Percentiles rank a stretch among this genome's conserved stretches.
phyloP scores from a whole-genome alignment of 164 flowering plant genomes.

The Buxus sempervirens region DNA sequence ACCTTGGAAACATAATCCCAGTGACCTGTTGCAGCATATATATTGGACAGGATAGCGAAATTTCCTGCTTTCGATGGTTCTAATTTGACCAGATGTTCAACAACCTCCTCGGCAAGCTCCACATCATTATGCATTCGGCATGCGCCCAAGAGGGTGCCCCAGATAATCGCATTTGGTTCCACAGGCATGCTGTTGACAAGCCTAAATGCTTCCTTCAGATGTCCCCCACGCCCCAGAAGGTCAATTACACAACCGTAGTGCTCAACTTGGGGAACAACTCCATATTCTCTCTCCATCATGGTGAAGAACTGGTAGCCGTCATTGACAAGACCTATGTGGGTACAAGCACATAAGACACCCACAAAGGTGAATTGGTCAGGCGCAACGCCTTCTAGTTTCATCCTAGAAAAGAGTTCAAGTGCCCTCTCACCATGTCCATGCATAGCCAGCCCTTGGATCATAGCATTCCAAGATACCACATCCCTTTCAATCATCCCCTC shows the following conservation, averaged over 20 bases:
- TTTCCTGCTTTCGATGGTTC: background rate
- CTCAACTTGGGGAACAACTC: background rate
- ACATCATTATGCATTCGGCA: background rate
- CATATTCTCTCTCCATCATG: background rate
- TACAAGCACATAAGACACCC: conserved; percentile 58
- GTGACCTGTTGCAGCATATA: background rate
- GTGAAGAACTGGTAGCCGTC: conserved; percentile 43
- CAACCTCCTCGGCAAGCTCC: background rate
- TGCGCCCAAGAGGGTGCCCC: background rate
- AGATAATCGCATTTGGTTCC: background rate
- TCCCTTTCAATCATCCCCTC: background rate
- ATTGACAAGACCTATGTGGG: conserved; percentile 54
- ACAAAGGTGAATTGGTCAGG: conserved; percentile 60
- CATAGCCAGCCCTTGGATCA: background rate
- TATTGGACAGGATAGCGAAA: background rate
- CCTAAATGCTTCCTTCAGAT: background rate
- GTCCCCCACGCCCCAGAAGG: background rate
- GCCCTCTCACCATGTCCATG: conserved; percentile 12
- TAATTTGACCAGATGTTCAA: background rate
- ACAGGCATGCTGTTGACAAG: background rate
- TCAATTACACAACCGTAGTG: too few relatives aligned
- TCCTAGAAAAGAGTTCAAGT: conserved; percentile 40
- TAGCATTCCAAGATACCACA: background rate
- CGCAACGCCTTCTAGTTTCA: conserved; percentile 12
- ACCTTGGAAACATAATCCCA: background rate